Evolutionary conservation across 2,329 filamentous ascomycete genomes (phyloP).

Genomic region (Sporothrix pallida): DNA sequence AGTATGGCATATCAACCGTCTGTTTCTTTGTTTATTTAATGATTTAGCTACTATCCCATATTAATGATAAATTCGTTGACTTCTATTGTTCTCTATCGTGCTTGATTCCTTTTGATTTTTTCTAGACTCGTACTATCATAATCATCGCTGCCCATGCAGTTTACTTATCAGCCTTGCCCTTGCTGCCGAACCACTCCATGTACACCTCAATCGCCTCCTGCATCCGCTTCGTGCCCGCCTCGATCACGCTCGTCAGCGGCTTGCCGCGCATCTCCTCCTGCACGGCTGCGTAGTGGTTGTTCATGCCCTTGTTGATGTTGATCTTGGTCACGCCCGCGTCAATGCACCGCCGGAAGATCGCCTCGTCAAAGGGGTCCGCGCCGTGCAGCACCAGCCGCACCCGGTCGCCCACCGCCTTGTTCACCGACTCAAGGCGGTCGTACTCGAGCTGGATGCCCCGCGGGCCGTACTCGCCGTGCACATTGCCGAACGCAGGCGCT

Average conservation of each 20-base stretch:
- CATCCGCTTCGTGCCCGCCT: conserved; percentile 54
- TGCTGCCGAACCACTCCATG: conserved; percentile 53
- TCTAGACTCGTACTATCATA: too few relatives aligned
- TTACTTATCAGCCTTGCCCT: conserved; percentile 48
- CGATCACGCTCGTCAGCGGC: conserved; percentile 55
- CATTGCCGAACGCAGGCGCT: conserved; percentile 77
- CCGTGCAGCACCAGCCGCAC: conserved; percentile 57
- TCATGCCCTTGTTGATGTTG: conserved; percentile 61
- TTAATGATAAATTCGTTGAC: neutral
- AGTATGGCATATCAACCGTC: neutral
- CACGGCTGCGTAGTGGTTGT: conserved; percentile 53
- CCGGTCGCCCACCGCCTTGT: conserved; percentile 51
- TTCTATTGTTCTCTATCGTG: neutral
- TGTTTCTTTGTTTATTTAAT: neutral
- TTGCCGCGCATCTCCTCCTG: conserved; percentile 54
- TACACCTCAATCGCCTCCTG: conserved; percentile 56
- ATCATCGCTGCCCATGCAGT: too few relatives aligned
- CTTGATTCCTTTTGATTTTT: neutral
- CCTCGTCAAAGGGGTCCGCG: conserved; percentile 54
- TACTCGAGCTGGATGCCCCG: conserved; percentile 68
- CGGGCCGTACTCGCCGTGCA: conserved; percentile 75
- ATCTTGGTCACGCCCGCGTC: conserved; percentile 54
- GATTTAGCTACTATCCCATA: too few relatives aligned
- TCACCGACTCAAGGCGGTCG: conserved; percentile 54
- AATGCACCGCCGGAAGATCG: conserved; percentile 54